These are phyloP conservation scores for Amaranthus palmeri DNA, from an alignment of 148 eudicot genomes.

Conservation along the genomic window DNA sequence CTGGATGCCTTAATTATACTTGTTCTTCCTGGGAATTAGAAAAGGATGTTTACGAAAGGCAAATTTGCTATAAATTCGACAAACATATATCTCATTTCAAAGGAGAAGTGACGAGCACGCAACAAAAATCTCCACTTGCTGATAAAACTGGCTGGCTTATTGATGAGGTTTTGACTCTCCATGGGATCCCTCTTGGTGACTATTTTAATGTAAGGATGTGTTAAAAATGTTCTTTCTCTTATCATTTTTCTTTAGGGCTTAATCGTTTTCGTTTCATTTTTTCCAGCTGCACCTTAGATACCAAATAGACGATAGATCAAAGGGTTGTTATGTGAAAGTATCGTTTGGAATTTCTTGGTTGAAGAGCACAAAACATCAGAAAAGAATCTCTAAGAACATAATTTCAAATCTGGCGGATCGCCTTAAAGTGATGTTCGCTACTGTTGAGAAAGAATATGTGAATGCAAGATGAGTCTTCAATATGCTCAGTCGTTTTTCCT, in stretches of 20 bases:
- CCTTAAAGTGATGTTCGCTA: constrained; percentile 59
- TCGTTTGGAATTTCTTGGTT: constrained; percentile 72
- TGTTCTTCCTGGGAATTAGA: constrained; percentile 80
- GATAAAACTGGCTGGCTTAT: constrained; percentile 79
- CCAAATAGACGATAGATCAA: constrained; percentile 71
- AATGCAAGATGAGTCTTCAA: constrained; percentile 27
- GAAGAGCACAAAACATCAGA: constrained; percentile 67
- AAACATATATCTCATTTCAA: constrained; percentile 61
- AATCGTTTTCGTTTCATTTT: not conserved
- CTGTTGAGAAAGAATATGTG: constrained; percentile 70
- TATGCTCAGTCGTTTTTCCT: not conserved
- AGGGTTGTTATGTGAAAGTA: constrained; percentile 64
- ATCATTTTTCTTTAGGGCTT: not conserved
- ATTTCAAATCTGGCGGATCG: constrained; percentile 58
- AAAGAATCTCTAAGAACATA: constrained; percentile 71
- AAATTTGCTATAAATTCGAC: constrained; percentile 72
- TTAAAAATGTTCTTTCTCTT: no score
- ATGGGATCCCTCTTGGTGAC: constrained; percentile 88
- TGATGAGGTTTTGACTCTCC: constrained; percentile 92
- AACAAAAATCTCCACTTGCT: constrained; percentile 65
- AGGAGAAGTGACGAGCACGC: constrained; percentile 94
- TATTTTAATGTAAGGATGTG: constrained; percentile 56
- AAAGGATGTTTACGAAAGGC: constrained; percentile 76
- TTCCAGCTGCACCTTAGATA: constrained; percentile 82
- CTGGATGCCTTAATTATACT: constrained; percentile 83